Percentiles rank a stretch among this genome's conserved stretches.
Conservation (phyloP, 2,329 filamentous ascomycete genomes). For the Penicillium verrucosum region DNA sequence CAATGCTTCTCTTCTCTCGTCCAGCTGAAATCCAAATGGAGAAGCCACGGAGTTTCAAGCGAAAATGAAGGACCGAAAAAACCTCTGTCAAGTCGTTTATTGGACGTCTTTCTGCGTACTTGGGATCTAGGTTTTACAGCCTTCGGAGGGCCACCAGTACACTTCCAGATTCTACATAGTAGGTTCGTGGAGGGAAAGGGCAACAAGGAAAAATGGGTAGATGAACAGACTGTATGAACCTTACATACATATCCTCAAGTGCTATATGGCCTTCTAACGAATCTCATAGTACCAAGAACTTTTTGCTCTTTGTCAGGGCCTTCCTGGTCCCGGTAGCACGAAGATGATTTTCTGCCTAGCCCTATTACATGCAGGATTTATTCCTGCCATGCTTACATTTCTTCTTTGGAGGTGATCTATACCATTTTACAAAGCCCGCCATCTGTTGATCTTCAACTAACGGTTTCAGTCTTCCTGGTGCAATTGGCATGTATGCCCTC, state of each 20-base stretch:
- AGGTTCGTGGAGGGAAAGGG: conserved; percentile 55
- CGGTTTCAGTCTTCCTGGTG: conserved; percentile 59
- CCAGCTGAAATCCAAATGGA: conserved; percentile 2
- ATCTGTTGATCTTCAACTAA: neutral
- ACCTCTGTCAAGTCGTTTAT: conserved; percentile 24
- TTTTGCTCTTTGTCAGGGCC: conserved; percentile 65
- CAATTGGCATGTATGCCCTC: conserved; percentile 66
- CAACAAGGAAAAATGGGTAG: conserved; percentile 59
- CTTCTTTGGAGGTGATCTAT: conserved; percentile 59
- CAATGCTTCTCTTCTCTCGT: conserved; percentile 3
- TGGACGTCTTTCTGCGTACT: conserved; percentile 39
- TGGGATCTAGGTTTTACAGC: conserved; percentile 65
- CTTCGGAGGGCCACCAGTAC: conserved; percentile 66
- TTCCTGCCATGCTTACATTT: conserved; percentile 58
- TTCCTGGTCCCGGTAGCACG: conserved; percentile 66
- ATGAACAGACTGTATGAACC: conserved; percentile 60
- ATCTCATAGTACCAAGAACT: conserved; percentile 63
- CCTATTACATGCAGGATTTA: conserved; percentile 59
- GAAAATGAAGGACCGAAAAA: neutral
- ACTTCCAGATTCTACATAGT: conserved; percentile 65
- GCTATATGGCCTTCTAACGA: neutral
- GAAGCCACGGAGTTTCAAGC: neutral
- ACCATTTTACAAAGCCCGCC: neutral
- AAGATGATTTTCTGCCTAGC: conserved; percentile 70
- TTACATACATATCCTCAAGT: neutral